Conservation (phyloP, 352 stramenopile species). For the Hyaloperonospora brassicae region DNA sequence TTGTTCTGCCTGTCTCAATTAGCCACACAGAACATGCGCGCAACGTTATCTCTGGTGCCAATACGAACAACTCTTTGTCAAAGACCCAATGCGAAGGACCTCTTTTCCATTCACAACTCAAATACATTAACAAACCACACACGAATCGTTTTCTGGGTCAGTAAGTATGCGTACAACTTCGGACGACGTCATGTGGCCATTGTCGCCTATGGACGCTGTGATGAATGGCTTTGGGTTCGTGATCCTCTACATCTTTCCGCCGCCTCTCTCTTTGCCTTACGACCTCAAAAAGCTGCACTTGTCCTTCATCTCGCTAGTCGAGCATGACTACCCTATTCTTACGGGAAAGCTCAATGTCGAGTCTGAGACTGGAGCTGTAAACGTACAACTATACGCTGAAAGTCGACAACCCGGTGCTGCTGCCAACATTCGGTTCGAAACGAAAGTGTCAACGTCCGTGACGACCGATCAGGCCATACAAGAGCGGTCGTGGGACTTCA, state of each 20-base stretch:
- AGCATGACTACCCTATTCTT: constrained; percentile 46
- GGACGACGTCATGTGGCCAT: constrained; percentile 12
- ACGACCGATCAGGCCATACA: constrained; percentile 33
- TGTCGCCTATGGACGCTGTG: constrained; percentile 46
- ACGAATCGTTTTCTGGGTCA: too few relatives aligned
- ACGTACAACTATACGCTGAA: constrained; percentile 23
- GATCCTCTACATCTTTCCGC: constrained; percentile 52
- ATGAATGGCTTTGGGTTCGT: constrained; percentile 40
- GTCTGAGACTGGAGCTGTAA: constrained; percentile 20
- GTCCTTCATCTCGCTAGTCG: constrained; percentile 27
- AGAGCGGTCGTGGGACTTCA: constrained; percentile 28
- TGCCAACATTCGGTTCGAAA: constrained; percentile 30
- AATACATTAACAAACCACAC: too few relatives aligned
- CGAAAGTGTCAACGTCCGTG: constrained; percentile 8
- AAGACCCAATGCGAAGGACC: too few relatives aligned
- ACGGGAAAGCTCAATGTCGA: constrained; percentile 30
- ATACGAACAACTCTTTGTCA: too few relatives aligned
- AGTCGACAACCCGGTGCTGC: constrained; percentile 12
- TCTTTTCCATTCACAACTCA: too few relatives aligned
- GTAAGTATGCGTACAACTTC: constrained; percentile 3
- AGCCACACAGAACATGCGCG: too few relatives aligned
- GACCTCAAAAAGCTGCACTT: constrained; percentile 35
- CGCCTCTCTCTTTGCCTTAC: constrained; percentile 11
- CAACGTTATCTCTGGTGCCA: too few relatives aligned
- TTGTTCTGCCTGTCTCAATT: not conserved